Base-by-base conservation (phyloP, 2,329 filamentous ascomycete genomes). In the Ceratocystis harringtonii region DNA sequence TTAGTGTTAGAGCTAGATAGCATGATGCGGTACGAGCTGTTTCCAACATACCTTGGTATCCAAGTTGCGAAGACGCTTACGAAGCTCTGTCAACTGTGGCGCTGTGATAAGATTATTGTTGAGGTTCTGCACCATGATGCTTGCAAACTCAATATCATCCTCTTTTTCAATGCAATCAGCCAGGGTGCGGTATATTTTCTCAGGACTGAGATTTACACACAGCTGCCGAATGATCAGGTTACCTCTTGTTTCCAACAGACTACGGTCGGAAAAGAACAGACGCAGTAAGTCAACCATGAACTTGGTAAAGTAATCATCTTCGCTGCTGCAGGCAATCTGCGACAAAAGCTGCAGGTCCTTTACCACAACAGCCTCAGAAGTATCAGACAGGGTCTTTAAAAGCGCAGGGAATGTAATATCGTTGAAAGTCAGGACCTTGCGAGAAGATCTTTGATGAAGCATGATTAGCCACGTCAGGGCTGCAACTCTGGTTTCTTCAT, bases 51-150 rank as follows among this genome's bases (percentile, higher is more conserved):
- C 87, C 77, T 86, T 92, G 8, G 87, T 90, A 74, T 99, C 94
- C 1, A 96, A 79, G 70, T 96, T 99, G 43, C 94, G 83, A 62
- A 99, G 78, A 55, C 94, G 81, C 74, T 96, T 96, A 58, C 94
- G 85, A 68, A 99, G 80, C 70, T 97, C 95, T 1, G 90, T 85
- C 36, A 99, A 79, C 75, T 99, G 92, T 0, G 95, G 94, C 0
- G 95, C 94, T 1, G 95, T 99, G 69, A 99, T 96, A 65, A 99
- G 85, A 71, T 99, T 99, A 75, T 99, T 99, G 77, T 99, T 99
- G 63, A 99, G 80, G 71, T 97, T 97, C 74, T 99, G 94, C 36
- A 99, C 91, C 94, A 99, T 99, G 71, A 99, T 97, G 73, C 92
- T 96, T 17, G 94, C 92, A 75, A 99, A 99, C 74, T 99, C 95